Evolutionary conservation across 495 filamentous ascomycete species (phyloP), one percentile per base, ranked within the genome.

Genomic region (Hyphodiscus hymeniophilus): DNA sequence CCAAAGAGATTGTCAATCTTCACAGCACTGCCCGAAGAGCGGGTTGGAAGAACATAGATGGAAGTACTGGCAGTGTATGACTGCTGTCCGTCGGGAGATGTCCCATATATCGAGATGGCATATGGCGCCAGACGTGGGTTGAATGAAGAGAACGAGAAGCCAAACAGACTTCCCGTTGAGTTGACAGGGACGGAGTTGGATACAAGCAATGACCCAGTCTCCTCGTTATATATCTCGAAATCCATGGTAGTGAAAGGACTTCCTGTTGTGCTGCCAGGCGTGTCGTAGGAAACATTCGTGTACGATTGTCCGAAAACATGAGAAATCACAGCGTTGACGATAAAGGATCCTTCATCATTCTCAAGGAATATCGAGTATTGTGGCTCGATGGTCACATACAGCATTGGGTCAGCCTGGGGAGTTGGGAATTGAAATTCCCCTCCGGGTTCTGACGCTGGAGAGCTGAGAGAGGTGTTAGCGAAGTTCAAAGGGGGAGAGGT

Each of bases 1-100:
- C 80, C 79, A 45, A 74, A 69, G 2, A 82, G 60, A 53, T 74
- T 71, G 55, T 87, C 82, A 16, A 85, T 66, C 52, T 77, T 77
- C 12, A 78, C 76, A 13, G 74, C 67, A 51, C 79, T 85, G 18
- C 80, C 76, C 7, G 64, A 68, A 38, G 73, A 75, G 3, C 74
- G 72, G 0, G 53, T 48, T 4, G 81, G 81, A 1, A 87, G 70
- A 39, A 77, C 69, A 22, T 69, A 70, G 15, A 85, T 38, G 18
- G 69, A 47, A 13, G 73, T 74, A 0, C 55, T 69, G 0, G 72
- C 65, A 1, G 63, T 67, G 28, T 65, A 76, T 3, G 47, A 43
- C 33, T 54, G 50, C 12, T 54, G 36, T 3, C 31, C 42, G 24
- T 52, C 47, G 7, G 42, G 46, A 15, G 51, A 36, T 0, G 65